Percentiles rank a stretch among this genome's conserved stretches.
Conservation (phyloP, 305 asterid genomes). For the Salvia sclarea region DNA sequence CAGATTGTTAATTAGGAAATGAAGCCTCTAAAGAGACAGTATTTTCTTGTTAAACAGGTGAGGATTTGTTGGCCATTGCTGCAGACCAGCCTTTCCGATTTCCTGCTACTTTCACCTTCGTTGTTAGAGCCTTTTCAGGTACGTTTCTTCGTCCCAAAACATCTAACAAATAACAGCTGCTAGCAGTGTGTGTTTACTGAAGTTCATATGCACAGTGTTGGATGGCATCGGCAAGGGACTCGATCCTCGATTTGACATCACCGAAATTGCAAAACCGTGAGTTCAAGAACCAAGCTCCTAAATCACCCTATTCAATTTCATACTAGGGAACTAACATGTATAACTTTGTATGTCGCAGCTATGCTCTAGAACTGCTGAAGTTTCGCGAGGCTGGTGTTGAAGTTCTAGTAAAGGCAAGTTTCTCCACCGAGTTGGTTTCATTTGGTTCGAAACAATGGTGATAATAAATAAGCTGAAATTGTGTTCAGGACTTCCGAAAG, state of each 20-base stretch:
- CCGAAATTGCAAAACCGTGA: slow-evolving; percentile 98
- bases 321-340: slow-evolving; percentile 1
- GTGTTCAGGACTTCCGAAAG: slow-evolving; percentile 72
- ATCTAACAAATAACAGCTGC: neutral
- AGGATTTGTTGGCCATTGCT: slow-evolving; percentile 87
- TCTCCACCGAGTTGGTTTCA: slow-evolving; percentile 11
- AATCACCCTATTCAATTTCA: too few relatives aligned
- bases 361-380: slow-evolving; percentile 85
- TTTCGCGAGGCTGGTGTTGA: slow-evolving; percentile 97
- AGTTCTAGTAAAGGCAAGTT: slow-evolving; percentile 71
- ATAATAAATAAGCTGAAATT: slow-evolving; percentile 20
- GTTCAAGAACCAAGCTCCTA: slow-evolving; percentile 21
- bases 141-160: slow-evolving; percentile 1
- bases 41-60: slow-evolving; percentile 67
- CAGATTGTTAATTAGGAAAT: neutral
- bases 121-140: slow-evolving; percentile 94
- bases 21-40: too few relatives aligned
- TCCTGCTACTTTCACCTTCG: slow-evolving; percentile 98
- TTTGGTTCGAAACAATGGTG: neutral
- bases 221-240: slow-evolving; percentile 99
- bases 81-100: slow-evolving; percentile 97
- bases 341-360: slow-evolving; percentile 43
- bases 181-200: slow-evolving; percentile 30
- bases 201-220: slow-evolving; percentile 54
- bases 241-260: slow-evolving; percentile 98